Base-by-base conservation (phyloP, 176 grass and related monocot species). In the Bolboschoenus planiculmis region DNA sequence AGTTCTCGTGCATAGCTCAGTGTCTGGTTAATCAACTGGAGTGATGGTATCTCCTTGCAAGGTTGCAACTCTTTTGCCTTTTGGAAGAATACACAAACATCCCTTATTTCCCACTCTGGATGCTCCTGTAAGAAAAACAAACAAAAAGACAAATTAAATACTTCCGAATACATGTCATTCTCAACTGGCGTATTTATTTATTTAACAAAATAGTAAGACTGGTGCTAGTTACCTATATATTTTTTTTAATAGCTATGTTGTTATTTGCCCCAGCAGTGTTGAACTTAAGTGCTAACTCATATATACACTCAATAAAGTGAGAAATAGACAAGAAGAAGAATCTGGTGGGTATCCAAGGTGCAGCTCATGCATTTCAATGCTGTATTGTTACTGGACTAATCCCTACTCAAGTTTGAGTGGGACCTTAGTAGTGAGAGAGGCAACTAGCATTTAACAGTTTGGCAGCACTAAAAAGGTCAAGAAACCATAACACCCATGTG, bases 1-100 rank as follows among this genome's bases (percentile, higher is more conserved):
- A 97, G 42, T 73, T 94, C 94, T 85, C 83, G 72, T 13, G 90
- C 94, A 47, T 90, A 94, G 70, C 92, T 93, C 20, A 90, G 70
- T 30, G 88, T 80, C 85, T 84, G 86, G 55, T 92, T 89, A 82
- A 97, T 94, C 75, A 94, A 29, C 86, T 91, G 83, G 15, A 90
- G 37, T 0, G 86, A 91, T 4, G 96, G 92, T 84, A 99, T 99
- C 83, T 93, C 96, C 87, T 91, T 99, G 86, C 91, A 93, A 27
- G 96, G 96, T 83, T 95, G 96, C 1, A 80, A 93, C 61, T 99
- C 89, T 85, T 87, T 99, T 0, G 80, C 91, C 91, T 87, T 99
- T 54, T 95, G 96, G 82, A 99, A 95, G 80, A 95, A 87, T 46
- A 99, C 92, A 0, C 70, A 71, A 0, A 79, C 86, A 4, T 88